Conservation (phyloP, 225 moss, liverwort and hornwort genomes). For the Asterella californica region DNA sequence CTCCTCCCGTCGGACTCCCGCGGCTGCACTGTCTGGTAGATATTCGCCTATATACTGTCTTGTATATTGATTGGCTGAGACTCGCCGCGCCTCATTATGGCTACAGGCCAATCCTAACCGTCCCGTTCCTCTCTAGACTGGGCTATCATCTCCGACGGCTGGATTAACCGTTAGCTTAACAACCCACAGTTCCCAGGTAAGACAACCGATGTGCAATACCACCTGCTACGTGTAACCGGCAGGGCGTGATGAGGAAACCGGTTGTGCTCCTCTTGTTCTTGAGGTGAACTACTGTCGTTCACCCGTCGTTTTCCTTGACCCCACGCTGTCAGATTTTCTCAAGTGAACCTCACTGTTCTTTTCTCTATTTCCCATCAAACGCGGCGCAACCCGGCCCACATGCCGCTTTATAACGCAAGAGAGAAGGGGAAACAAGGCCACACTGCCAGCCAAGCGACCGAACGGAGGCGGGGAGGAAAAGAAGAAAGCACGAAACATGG, state of each 20-base stretch:
- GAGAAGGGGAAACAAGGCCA: too few relatives aligned
- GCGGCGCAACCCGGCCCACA: too few relatives aligned
- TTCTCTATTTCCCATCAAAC: too few relatives aligned
- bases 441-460: too few relatives aligned
- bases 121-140: neutral
- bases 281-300: neutral
- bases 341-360: too few relatives aligned
- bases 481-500: too few relatives aligned
- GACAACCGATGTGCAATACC: neutral
- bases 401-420: too few relatives aligned
- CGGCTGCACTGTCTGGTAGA: neutral
- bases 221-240: neutral
- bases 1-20: conserved; percentile 7
- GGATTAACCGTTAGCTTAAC: conserved; percentile 1
- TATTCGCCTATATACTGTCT: neutral
- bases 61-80: neutral
- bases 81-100: neutral
- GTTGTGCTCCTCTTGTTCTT: neutral
- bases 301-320: neutral
- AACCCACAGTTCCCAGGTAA: neutral
- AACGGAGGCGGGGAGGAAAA: too few relatives aligned
- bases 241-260: neutral
- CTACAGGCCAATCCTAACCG: neutral
- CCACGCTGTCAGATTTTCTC: too few relatives aligned
- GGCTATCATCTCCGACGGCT: neutral